Percentiles rank a stretch among this genome's conserved stretches.
phyloP scores from a whole-genome alignment of 2,329 filamentous ascomycete species.

The Gaeumannomyces tritici region DNA sequence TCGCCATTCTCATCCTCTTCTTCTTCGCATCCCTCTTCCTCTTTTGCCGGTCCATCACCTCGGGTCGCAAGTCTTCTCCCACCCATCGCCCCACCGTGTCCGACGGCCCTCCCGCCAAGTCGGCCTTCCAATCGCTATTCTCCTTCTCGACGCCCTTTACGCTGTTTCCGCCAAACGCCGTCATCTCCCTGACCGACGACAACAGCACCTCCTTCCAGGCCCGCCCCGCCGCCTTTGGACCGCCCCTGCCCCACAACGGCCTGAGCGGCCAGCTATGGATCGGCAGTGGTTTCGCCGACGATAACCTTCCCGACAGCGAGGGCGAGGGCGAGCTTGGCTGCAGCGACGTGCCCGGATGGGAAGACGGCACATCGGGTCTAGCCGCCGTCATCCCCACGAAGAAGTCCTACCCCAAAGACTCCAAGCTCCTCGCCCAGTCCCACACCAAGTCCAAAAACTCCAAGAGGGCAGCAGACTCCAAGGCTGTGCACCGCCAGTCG shows the following conservation, averaged over 20 bases:
- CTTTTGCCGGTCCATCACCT: slow-evolving; percentile 40
- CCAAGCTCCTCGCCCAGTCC: not conserved
- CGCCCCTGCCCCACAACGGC: slow-evolving; percentile 62
- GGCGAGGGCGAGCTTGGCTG: slow-evolving; percentile 89
- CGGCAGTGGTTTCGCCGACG: slow-evolving; percentile 82
- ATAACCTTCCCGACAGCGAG: slow-evolving; percentile 52
- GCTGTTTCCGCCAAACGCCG: slow-evolving; percentile 88
- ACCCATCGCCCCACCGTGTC: not conserved
- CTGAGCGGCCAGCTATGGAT: slow-evolving; percentile 90
- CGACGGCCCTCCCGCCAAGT: slow-evolving; percentile 7
- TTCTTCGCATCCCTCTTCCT: slow-evolving; percentile 44
- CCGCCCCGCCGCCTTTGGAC: slow-evolving; percentile 86
- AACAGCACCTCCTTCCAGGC: slow-evolving; percentile 97
- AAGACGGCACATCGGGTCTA: slow-evolving; percentile 37
- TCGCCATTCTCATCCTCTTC: slow-evolving; percentile 45
- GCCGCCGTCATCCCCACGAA: slow-evolving; percentile 22
- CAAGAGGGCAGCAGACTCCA: slow-evolving; percentile 23
- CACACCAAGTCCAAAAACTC: slow-evolving; percentile 20
- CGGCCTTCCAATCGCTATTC: slow-evolving; percentile 48
- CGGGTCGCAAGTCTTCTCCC: slow-evolving; percentile 10
- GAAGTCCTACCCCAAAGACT: not conserved
- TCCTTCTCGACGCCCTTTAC: slow-evolving; percentile 70
- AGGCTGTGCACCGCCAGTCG: slow-evolving; percentile 17
- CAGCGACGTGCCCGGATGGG: slow-evolving; percentile 88
- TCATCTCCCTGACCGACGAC: slow-evolving; percentile 93